phyloP scores from a whole-genome alignment of 73 alveolate species.

The Paramecium sonneborni region DNA sequence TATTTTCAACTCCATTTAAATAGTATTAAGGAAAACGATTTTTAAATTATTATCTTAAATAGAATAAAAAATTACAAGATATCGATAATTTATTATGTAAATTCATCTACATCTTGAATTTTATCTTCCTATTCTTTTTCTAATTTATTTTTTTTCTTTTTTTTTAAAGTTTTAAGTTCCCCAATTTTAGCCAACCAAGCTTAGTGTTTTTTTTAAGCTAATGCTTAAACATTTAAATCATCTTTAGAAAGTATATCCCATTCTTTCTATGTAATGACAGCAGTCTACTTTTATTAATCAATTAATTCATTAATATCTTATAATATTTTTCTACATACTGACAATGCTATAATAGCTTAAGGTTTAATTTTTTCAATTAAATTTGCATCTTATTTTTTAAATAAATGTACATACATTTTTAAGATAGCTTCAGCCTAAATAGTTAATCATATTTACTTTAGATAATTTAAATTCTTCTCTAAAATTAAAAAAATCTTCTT shows the following conservation, averaged over 20 bases:
- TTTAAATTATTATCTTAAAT: constrained; percentile 62
- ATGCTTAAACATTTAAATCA: constrained; percentile 76
- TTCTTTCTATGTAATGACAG: constrained; percentile 82
- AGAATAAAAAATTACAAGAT: constrained; percentile 52
- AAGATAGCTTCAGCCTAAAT: constrained; percentile 76
- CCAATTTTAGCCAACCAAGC: constrained; percentile 75
- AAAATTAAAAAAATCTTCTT: constrained; percentile 91
- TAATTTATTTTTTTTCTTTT: constrained; percentile 71
- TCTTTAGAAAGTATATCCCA: constrained; percentile 93
- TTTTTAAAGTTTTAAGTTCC: constrained; percentile 73
- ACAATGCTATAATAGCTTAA: constrained; percentile 78
- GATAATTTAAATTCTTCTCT: constrained; percentile 88
- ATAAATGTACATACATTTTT: constrained; percentile 62
- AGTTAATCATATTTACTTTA: constrained; percentile 79
- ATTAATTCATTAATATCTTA: constrained; percentile 87
- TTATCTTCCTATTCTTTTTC: constrained; percentile 75
- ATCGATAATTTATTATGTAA: constrained; percentile 73
- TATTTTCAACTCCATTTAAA: constrained; percentile 89
- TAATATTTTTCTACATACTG: constrained; percentile 83
- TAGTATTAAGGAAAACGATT: constrained; percentile 86
- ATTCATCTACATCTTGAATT: constrained; percentile 66
- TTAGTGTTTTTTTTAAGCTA: constrained; percentile 77
- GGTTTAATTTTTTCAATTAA: constrained; percentile 74
- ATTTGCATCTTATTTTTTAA: constrained; percentile 24
- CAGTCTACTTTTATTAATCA: constrained; percentile 78